Evolutionary conservation across 1,139 yeast species (phyloP).

Genomic region (Kurtzmaniella natalensis): DNA sequence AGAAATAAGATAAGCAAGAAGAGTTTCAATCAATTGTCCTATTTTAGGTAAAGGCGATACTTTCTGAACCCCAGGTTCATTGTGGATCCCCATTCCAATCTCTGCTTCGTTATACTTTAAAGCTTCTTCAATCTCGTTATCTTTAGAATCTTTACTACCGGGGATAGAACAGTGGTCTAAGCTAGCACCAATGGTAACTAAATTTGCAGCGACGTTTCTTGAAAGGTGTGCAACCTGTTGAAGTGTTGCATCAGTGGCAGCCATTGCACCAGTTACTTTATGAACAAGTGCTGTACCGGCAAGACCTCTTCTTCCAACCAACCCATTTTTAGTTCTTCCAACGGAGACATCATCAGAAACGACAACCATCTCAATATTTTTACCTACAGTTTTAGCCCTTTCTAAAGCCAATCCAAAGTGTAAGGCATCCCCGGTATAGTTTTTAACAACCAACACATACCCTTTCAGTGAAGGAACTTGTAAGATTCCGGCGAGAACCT

Average conservation of each 20-base stretch:
- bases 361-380: constrained; percentile 19
- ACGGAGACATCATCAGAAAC: constrained; percentile 47
- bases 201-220: constrained; percentile 39
- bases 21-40: constrained; percentile 32
- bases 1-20: constrained; percentile 35
- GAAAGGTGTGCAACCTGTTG: constrained; percentile 29
- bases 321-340: constrained; percentile 35
- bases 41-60: constrained; percentile 37
- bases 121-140: too few relatives aligned
- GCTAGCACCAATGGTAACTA: constrained; percentile 49
- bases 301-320: constrained; percentile 49
- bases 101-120: constrained; percentile 39
- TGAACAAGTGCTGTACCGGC: constrained; percentile 43
- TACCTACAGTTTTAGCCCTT: constrained; percentile 4
- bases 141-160: constrained; percentile 34
- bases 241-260: constrained; percentile 16
- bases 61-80: constrained; percentile 48
- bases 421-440: constrained; percentile 31
- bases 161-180: constrained; percentile 51
- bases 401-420: constrained; percentile 34
- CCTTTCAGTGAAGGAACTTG: constrained; percentile 20
- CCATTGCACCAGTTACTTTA: constrained; percentile 46
- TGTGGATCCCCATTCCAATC: constrained; percentile 51
- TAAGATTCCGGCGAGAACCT: constrained; percentile 34
- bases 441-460: constrained; percentile 20